Evolutionary conservation across 257 asterid genomes (phyloP).

Genomic region (Scutellaria galericulata): DNA sequence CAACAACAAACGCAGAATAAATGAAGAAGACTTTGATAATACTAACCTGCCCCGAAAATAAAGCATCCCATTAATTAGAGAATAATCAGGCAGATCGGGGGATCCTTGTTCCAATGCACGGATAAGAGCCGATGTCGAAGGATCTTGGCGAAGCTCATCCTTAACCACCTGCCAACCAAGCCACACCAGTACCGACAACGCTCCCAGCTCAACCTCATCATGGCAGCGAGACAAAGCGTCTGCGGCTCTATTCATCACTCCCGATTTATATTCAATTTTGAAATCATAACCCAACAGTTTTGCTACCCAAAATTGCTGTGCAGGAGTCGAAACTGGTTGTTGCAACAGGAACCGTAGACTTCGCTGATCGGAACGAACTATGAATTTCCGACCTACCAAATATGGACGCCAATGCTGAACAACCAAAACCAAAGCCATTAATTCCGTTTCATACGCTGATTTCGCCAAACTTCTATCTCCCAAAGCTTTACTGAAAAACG

Average conservation of each 20-base stretch:
- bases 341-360: not conserved
- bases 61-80: not conserved
- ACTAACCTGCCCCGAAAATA: not conserved
- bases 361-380: not conserved
- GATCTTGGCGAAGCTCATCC: not conserved
- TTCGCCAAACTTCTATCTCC: not conserved
- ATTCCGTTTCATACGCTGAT: conserved; percentile 14
- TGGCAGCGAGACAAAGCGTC: conserved; percentile 8
- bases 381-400: not conserved
- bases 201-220: not conserved
- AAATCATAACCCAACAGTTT: conserved; percentile 3
- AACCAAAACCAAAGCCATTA: not conserved
- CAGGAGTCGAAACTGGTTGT: not conserved
- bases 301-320: conserved; percentile 15
- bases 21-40: not conserved
- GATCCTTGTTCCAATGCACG: not conserved
- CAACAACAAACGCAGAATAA: not conserved
- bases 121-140: not conserved
- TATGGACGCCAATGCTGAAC: conserved; percentile 19
- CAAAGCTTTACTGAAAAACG: not conserved
- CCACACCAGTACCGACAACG: not conserved
- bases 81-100: not conserved
- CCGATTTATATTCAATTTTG: not conserved
- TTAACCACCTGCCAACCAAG: not conserved
- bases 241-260: not conserved